Percentiles rank a stretch among this genome's conserved stretches.
Conservation (phyloP, 805 yeast species). For the Tanozyma kutaoensis region DNA sequence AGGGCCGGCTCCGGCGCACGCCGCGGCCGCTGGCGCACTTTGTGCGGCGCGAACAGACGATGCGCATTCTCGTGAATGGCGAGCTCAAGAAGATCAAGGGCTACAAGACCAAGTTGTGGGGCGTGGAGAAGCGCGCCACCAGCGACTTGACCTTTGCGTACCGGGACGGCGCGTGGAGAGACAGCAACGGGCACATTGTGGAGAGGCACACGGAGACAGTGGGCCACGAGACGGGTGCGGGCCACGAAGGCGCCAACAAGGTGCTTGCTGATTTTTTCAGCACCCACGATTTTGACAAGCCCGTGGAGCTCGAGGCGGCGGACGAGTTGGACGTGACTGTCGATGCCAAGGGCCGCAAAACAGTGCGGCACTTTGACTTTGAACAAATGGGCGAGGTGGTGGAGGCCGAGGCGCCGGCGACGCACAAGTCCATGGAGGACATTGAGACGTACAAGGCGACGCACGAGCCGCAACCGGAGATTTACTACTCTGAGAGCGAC, state of each 20-base stretch:
- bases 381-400: background rate
- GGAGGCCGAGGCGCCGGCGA: constrained; percentile 3
- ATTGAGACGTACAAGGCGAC: constrained; percentile 11
- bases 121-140: constrained; percentile 57
- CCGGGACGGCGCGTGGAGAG: constrained; percentile 60
- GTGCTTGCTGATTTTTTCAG: constrained; percentile 35
- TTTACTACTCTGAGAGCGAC: constrained; percentile 24
- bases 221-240: background rate
- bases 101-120: constrained; percentile 82
- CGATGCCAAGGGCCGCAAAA: constrained; percentile 30
- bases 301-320: constrained; percentile 26
- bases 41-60: constrained; percentile 35
- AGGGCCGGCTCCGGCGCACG: constrained; percentile 51
- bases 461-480: constrained; percentile 12
- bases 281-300: constrained; percentile 39
- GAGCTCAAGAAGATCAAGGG: constrained; percentile 41
- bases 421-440: constrained; percentile 2
- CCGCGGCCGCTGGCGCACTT: constrained; percentile 33
- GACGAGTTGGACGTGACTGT: constrained; percentile 23
- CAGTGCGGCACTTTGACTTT: constrained; percentile 3
- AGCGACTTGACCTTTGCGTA: constrained; percentile 53
- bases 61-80: constrained; percentile 51
- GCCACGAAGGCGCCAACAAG: too few species aligned
- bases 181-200: constrained; percentile 66
- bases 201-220: too few species aligned